phyloP scores from a whole-genome alignment of 495 filamentous ascomycete species.

The Acidiella bohemica region DNA sequence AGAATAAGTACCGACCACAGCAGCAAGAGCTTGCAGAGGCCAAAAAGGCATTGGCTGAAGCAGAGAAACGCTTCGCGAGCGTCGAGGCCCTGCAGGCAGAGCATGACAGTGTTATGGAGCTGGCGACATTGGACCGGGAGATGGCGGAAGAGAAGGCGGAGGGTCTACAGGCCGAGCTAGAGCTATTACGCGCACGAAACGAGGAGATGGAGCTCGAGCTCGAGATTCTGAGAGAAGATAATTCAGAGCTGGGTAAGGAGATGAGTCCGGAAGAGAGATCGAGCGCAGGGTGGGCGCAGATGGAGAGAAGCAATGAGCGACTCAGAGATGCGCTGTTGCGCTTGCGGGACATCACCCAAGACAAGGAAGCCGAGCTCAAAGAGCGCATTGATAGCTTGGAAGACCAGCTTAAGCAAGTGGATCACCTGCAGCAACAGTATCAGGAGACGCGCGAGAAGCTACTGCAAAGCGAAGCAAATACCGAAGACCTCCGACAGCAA shows the following conservation, averaged over 20 bases:
- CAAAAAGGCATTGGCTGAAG: slow-evolving; percentile 62
- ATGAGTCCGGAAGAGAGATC: slow-evolving; percentile 80
- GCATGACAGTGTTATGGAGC: slow-evolving; percentile 71
- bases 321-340: slow-evolving; percentile 75
- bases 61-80: slow-evolving; percentile 50
- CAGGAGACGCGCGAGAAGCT: slow-evolving; percentile 57
- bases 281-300: slow-evolving; percentile 75
- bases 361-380: slow-evolving; percentile 67
- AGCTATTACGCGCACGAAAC: slow-evolving; percentile 54
- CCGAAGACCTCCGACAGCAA: slow-evolving; percentile 81
- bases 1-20: slow-evolving; percentile 77
- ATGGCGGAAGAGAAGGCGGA: slow-evolving; percentile 95
- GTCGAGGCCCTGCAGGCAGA: slow-evolving; percentile 65
- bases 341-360: slow-evolving; percentile 72
- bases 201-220: slow-evolving; percentile 83
- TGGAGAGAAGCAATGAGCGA: slow-evolving; percentile 79
- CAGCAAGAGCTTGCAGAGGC: slow-evolving; percentile 68
- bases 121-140: slow-evolving; percentile 78
- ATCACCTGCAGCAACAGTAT: slow-evolving; percentile 55
- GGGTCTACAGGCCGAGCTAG: slow-evolving; percentile 61
- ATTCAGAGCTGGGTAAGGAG: slow-evolving; percentile 63
- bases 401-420: slow-evolving; percentile 61
- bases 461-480: slow-evolving; percentile 53
- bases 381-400: slow-evolving; percentile 66
- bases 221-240: slow-evolving; percentile 77